A percentile compares a stretch with the other conserved stretches of the same genome.
Evolutionary conservation across 2,329 filamentous ascomycete species (phyloP).

Genomic region (Trichoderma koningii): DNA sequence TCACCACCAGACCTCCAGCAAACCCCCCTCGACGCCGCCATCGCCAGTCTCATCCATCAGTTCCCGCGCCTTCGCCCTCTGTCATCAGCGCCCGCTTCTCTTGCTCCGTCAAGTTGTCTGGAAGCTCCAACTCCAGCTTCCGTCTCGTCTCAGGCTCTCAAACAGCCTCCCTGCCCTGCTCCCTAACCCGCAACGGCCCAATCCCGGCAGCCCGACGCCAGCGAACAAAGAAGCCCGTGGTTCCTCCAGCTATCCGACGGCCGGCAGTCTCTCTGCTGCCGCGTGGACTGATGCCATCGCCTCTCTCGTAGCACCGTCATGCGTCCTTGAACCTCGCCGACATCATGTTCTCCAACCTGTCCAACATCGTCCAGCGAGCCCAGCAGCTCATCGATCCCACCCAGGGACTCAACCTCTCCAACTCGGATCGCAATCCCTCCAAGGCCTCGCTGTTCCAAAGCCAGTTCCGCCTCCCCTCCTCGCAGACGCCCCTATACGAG

Average conservation of each 20-base stretch:
- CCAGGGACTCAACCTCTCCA: constrained; percentile 70
- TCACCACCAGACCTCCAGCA: constrained; percentile 12
- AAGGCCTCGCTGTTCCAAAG: constrained; percentile 92
- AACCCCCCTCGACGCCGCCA: constrained; percentile 3
- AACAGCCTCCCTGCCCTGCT: not conserved
- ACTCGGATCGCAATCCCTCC: constrained; percentile 78
- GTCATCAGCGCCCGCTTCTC: not conserved
- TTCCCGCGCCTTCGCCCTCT: not conserved
- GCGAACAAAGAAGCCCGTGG: constrained; percentile 4
- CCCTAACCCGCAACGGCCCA: constrained; percentile 12
- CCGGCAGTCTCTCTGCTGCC: constrained; percentile 22
- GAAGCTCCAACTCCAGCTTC: not conserved
- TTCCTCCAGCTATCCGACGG: constrained; percentile 9
- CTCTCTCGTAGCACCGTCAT: constrained; percentile 39
- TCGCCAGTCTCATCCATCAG: not conserved
- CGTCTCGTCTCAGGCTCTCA: not conserved
- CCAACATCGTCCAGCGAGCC: constrained; percentile 90
- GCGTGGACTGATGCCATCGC: constrained; percentile 23
- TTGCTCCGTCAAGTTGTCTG: not conserved
- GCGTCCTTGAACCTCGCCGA: constrained; percentile 42
- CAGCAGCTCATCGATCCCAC: constrained; percentile 93
- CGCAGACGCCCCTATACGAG: constrained; percentile 91
- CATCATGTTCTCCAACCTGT: constrained; percentile 62
- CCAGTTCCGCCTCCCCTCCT: constrained; percentile 92
- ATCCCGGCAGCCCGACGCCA: constrained; percentile 22